phyloP scores from a whole-genome alignment of 202 grass and related monocot species.

The Schoenoplectus triqueter region DNA sequence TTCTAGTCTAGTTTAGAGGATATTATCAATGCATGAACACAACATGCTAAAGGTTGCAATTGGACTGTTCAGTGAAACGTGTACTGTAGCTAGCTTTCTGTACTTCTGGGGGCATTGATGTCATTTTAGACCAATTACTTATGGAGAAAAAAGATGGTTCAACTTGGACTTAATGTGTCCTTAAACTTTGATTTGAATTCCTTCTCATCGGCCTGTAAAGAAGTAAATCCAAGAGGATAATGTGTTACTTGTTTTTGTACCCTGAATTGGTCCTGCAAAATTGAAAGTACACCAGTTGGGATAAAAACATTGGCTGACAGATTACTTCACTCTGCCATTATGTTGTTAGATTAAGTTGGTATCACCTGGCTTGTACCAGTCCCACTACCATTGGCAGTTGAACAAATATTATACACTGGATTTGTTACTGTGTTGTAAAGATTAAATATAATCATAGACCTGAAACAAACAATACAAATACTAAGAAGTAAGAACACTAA shows the following conservation, averaged over 20 bases:
- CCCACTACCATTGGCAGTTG: background rate
- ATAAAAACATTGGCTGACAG: background rate
- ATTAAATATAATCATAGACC: background rate
- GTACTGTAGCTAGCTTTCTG: conserved; percentile 4
- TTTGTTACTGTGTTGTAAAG: background rate
- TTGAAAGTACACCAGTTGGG: too few relatives aligned
- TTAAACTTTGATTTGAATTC: background rate
- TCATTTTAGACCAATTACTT: background rate
- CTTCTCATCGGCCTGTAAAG: background rate
- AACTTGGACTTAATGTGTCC: conserved; percentile 9
- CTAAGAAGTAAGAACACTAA: background rate
- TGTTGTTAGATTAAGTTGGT: background rate
- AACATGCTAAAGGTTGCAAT: conserved; percentile 4
- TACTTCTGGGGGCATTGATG: conserved; percentile 3
- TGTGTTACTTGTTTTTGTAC: background rate
- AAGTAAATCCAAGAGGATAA: background rate
- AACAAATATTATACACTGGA: background rate
- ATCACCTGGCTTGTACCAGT: background rate
- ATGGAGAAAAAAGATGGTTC: background rate
- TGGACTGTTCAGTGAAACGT: background rate
- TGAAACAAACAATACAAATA: background rate
- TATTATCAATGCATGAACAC: background rate
- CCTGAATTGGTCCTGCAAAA: background rate
- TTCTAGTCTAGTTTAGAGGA: background rate
- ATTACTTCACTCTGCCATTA: background rate